phyloP scores from a whole-genome alignment of 208 protist species.

The Acanthamoeba royreba region DNA sequence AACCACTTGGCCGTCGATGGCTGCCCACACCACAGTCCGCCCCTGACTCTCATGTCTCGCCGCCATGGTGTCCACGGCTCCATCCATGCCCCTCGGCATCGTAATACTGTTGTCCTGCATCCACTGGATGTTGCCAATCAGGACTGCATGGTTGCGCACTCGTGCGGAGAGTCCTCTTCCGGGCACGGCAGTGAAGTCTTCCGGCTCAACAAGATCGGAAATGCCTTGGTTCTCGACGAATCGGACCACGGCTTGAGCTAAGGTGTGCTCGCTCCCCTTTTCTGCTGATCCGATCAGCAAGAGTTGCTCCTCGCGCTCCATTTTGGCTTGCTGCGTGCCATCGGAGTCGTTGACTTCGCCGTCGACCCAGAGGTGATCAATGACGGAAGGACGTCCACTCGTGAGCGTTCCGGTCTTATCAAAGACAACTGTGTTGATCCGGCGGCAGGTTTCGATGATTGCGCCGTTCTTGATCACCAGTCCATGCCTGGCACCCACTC shows the following conservation, averaged over 20 bases:
- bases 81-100: background rate
- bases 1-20: slow-evolving; percentile 76
- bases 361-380: slow-evolving; percentile 53
- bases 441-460: slow-evolving; percentile 85
- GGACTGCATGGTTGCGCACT: background rate
- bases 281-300: background rate
- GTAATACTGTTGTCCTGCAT: background rate
- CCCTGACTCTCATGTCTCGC: slow-evolving; percentile 49
- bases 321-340: background rate
- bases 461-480: slow-evolving; percentile 90
- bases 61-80: background rate
- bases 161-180: background rate
- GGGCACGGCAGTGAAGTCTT: background rate
- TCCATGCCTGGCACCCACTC: slow-evolving; percentile 81
- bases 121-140: slow-evolving; percentile 62
- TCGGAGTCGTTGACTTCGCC: background rate
- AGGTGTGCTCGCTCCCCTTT: background rate
- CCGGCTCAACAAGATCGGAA: background rate
- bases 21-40: slow-evolving; percentile 81
- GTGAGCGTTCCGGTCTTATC: slow-evolving; percentile 97
- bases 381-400: slow-evolving; percentile 83
- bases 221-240: background rate
- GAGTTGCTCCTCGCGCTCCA: background rate
- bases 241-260: background rate
- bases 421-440: slow-evolving; percentile 87